Conservation (phyloP, 108 stramenopile genomes). For the Pseudonitzschia delicatissima region DNA sequence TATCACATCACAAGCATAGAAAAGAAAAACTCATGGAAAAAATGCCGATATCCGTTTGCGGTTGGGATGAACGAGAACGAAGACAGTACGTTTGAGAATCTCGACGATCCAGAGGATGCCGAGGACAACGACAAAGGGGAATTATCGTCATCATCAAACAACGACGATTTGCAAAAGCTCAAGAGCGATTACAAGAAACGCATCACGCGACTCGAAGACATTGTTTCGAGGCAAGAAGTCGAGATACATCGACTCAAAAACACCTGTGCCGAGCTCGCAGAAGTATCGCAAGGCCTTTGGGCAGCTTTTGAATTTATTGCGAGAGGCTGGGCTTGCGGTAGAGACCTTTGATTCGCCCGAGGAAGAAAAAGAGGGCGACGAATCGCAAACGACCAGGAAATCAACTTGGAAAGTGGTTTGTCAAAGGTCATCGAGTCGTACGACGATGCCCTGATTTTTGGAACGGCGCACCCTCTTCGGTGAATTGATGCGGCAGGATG, state of each 20-base stretch:
- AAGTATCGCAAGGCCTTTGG: conserved; percentile 53
- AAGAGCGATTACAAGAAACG: conserved; percentile 20
- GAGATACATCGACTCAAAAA: conserved; percentile 70
- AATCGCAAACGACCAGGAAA: neutral
- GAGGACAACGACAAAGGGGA: neutral
- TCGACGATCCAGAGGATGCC: neutral
- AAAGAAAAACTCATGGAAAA: neutral
- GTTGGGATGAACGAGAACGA: neutral
- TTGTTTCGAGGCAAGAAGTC: conserved; percentile 66
- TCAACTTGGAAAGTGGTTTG: conserved; percentile 5
- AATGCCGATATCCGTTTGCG: neutral
- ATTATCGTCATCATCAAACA: no score
- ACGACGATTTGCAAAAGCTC: conserved; percentile 13
- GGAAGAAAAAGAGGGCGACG: neutral
- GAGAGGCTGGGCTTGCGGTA: conserved; percentile 62
- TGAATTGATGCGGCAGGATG: conserved; percentile 86
- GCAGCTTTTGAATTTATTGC: conserved; percentile 56
- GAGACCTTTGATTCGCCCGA: conserved; percentile 12
- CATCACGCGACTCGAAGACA: conserved; percentile 64
- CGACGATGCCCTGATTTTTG: conserved; percentile 86
- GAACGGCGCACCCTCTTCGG: conserved; percentile 77
- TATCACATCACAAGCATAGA: neutral
- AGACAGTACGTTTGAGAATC: neutral
- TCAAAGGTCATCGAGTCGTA: conserved; percentile 28
- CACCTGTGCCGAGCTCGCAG: conserved; percentile 50